These are phyloP conservation scores for Tylopilus orsonianus DNA, from an alignment of 1,284 basidiomycete species.

Conservation along the genomic window DNA sequence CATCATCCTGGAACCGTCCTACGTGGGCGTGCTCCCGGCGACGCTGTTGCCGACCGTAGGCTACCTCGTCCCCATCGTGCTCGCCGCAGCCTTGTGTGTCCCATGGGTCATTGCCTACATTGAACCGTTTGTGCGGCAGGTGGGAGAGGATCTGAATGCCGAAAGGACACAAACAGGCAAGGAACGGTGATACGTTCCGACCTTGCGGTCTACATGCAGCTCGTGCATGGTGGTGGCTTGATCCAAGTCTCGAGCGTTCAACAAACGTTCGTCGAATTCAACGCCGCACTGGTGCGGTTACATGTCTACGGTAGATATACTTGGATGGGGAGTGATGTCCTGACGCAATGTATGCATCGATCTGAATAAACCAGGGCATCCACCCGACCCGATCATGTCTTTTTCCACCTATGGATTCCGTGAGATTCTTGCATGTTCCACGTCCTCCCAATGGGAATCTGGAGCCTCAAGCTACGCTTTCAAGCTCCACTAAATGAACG, in stretches of 20 bases:
- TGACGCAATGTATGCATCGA: conserved; percentile 2
- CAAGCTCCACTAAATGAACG: conserved; percentile 71
- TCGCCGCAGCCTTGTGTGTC: conserved; percentile 31
- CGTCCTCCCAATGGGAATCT: not conserved
- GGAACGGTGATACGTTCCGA: conserved; percentile 19
- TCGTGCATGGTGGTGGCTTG: conserved; percentile 24
- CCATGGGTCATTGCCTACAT: conserved; percentile 35
- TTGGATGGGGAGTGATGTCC: not conserved
- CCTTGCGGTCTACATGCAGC: conserved; percentile 27
- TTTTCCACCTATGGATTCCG: conserved; percentile 16
- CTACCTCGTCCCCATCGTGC: conserved; percentile 37
- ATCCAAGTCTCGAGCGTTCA: conserved; percentile 6
- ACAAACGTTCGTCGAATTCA: conserved; percentile 6
- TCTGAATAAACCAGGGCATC: conserved; percentile 1
- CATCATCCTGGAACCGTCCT: conserved; percentile 57
- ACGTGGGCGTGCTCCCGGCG: conserved; percentile 56
- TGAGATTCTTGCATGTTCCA: conserved; percentile 13
- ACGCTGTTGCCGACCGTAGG: conserved; percentile 48
- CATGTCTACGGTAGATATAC: conserved; percentile 7
- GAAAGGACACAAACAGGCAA: conserved; percentile 12
- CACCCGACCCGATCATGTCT: not conserved
- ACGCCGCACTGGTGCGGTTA: conserved; percentile 8
- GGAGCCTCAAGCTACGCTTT: conserved; percentile 40
- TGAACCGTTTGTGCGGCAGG: conserved; percentile 35
- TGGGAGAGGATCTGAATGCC: conserved; percentile 32